These are phyloP conservation scores for Hylodesmum podocarpum DNA, from an alignment of 306 rosid genomes.

Conservation along the genomic window DNA sequence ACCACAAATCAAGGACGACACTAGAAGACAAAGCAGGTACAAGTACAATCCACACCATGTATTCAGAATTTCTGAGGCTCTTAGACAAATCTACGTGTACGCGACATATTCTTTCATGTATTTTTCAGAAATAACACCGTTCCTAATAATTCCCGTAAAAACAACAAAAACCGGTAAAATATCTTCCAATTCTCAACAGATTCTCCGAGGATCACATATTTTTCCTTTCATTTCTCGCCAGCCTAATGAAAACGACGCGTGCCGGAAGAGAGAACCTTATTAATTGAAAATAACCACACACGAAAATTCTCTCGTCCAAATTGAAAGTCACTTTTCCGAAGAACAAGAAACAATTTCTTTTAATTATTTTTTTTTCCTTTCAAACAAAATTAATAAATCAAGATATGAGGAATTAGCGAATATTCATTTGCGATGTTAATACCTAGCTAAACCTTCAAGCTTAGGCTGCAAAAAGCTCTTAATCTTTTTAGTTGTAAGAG, in stretches of 20 bases:
- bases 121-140: not conserved
- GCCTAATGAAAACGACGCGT: conserved; percentile 51
- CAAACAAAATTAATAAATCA: not conserved
- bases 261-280: conserved; percentile 19
- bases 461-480: conserved; percentile 93
- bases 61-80: not conserved
- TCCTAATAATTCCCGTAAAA: not conserved
- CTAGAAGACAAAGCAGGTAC: not conserved
- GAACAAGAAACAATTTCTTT: not conserved
- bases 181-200: conserved; percentile 13
- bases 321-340: not conserved
- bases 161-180: conserved; percentile 13
- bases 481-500: conserved; percentile 89
- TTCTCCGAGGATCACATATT: conserved; percentile 18
- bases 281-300: conserved; percentile 14
- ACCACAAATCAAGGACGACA: not conserved
- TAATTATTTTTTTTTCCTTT: not conserved
- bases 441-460: conserved; percentile 90
- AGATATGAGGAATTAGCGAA: not conserved
- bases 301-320: not conserved
- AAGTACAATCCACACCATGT: not conserved
- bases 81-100: not conserved
- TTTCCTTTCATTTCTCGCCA: conserved; percentile 42
- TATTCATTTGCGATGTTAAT: not conserved
- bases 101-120: not conserved